Evolutionary conservation across 2,329 filamentous ascomycete species (phyloP).

Genomic region (Coniella lustricola): DNA sequence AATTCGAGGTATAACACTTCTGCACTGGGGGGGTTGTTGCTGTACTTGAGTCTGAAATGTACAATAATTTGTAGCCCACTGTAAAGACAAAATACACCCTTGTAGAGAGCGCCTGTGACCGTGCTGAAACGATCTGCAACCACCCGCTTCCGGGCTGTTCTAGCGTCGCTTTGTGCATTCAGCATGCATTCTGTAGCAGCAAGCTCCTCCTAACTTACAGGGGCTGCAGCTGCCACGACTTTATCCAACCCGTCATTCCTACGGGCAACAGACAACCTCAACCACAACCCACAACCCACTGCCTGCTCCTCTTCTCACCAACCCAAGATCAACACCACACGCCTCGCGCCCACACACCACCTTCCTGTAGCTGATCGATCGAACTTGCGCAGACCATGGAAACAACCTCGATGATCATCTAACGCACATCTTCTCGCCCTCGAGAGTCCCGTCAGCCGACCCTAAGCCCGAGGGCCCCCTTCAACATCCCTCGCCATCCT

Average conservation of each 20-base stretch:
- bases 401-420: too few species aligned
- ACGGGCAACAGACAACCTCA: too few species aligned
- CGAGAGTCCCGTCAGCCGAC: slow-evolving; percentile 16
- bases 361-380: not conserved
- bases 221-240: not conserved
- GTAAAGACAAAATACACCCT: too few species aligned
- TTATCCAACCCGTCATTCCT: not conserved
- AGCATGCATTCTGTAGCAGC: not conserved
- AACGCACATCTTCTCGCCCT: too few species aligned
- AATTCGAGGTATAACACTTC: too few species aligned
- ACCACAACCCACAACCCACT: too few species aligned
- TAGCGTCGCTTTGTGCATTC: not conserved
- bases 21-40: too few species aligned
- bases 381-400: not conserved
- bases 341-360: not conserved
- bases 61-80: too few species aligned
- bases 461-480: not conserved
- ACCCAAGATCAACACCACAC: not conserved
- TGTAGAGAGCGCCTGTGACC: not conserved
- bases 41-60: too few species aligned
- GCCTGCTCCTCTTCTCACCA: too few species aligned
- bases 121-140: slow-evolving; percentile 4
- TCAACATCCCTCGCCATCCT: not conserved
- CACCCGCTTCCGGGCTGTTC: not conserved
- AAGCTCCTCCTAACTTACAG: not conserved